Evolutionary conservation across 164 flowering plant genomes (phyloP).

Genomic region (Vitis rupestris): DNA sequence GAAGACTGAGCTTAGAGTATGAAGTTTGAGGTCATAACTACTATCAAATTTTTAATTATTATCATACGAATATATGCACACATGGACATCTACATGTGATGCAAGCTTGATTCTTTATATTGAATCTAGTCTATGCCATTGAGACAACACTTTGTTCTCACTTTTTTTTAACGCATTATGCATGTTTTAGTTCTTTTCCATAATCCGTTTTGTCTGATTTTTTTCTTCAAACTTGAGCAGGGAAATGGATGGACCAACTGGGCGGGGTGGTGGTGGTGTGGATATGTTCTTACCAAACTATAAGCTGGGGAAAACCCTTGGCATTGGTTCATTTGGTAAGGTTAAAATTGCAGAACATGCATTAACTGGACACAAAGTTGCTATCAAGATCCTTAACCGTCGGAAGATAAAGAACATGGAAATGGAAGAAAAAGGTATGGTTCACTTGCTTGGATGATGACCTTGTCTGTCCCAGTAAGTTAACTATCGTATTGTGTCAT

Average conservation of each 20-base stretch:
- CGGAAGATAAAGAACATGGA: constrained; percentile 74
- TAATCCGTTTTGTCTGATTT: neutral
- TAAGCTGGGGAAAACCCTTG: constrained; percentile 77
- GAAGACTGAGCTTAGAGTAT: too few species aligned
- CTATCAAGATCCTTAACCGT: constrained; percentile 74
- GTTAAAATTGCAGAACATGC: constrained; percentile 83
- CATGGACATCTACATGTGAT: too few species aligned
- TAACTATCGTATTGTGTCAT: too few species aligned
- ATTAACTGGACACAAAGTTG: constrained; percentile 75
- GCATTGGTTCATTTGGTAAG: constrained; percentile 86
- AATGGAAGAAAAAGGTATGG: constrained; percentile 78
- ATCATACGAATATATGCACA: too few species aligned
- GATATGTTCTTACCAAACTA: constrained; percentile 57
- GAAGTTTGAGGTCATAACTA: too few species aligned
- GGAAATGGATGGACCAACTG: constrained; percentile 58
- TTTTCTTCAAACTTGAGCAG: constrained; percentile 4
- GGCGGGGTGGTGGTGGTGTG: constrained; percentile 31
- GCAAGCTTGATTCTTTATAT: too few species aligned
- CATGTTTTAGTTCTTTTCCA: neutral
- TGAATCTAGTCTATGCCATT: too few species aligned
- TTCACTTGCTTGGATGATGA: neutral
- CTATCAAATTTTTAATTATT: too few species aligned
- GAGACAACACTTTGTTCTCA: too few species aligned
- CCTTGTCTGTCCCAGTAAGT: too few species aligned
- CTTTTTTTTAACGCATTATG: neutral